Base-by-base conservation (phyloP, 208 protist genomes). In the Endotrypanum monterogeii region DNA sequence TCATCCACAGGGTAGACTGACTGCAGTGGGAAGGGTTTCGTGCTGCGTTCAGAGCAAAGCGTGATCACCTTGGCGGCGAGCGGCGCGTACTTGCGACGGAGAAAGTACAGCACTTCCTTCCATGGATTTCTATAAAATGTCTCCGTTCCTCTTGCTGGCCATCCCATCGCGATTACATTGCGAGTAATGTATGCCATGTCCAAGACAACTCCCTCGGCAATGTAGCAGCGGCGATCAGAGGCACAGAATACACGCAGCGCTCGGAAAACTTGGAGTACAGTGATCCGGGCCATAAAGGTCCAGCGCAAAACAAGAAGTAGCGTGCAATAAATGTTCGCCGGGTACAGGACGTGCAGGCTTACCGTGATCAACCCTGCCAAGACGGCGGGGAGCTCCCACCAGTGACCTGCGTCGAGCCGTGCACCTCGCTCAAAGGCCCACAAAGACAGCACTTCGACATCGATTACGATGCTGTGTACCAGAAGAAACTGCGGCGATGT, bases 141-240 rank as follows among this genome's bases (percentile, higher is more conserved):
- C 75, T 99, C 97, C 60, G 97, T 77, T 50, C 90, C 93, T 57
- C 89, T 75, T 3, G 91, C 85, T 0, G 98, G 98, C 83, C 96
- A 99, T 30, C 96, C 97, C 97, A 98, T 99, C 16, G 96, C 97
- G 57, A 98, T 91, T 35, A 99, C 89, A 48, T 92, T 91, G 68
- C 84, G 84, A 20, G 93, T 95, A 54, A 99, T 92, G 67, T 98
- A 99, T 11, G 94, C 87, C 18, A 99, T 78, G 77, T 99, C 98
- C 3, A 99, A 84, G 75, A 99, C 91, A 63, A 96, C 98, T 23
- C 91, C 95, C 39, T 92, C 86, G 7, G 91, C 84, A 63, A 89
- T 77, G 82, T 96, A 98, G 58, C 96, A 84, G 5, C 89, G 86
- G 0, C 89, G 85, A 23, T 90, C 89, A 5, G 80, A 82, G 6